phyloP scores from a whole-genome alignment of 768 basidiomycete species.

The Pisolithus orientalis region DNA sequence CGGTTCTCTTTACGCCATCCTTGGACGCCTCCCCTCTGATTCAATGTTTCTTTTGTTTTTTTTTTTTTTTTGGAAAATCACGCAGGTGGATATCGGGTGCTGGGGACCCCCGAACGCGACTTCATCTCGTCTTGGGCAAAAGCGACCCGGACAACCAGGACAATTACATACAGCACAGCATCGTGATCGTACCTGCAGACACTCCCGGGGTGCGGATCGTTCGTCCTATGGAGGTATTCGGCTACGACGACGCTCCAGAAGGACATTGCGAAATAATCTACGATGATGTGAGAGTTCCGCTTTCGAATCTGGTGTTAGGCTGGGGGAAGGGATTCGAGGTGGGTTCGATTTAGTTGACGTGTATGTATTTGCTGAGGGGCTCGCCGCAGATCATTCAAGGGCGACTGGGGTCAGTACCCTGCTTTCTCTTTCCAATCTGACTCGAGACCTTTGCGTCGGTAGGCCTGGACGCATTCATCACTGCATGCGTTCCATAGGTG shows the following conservation, averaged over 20 bases:
- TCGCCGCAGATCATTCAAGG: slow-evolving; percentile 80
- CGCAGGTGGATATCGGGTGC: slow-evolving; percentile 95
- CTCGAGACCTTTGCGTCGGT: slow-evolving; percentile 2
- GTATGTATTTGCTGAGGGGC: not conserved
- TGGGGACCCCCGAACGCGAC: slow-evolving; percentile 80
- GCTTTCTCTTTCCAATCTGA: not conserved
- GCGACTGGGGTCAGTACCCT: slow-evolving; percentile 67
- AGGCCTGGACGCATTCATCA: slow-evolving; percentile 96
- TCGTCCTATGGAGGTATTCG: slow-evolving; percentile 91
- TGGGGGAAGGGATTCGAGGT: slow-evolving; percentile 97
- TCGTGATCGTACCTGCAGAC: slow-evolving; percentile 90
- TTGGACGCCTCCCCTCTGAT: slow-evolving; percentile 1
- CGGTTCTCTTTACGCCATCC: not conserved
- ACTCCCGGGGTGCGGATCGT: slow-evolving; percentile 82
- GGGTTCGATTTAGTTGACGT: slow-evolving; percentile 1
- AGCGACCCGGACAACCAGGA: slow-evolving; percentile 81
- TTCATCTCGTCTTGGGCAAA: slow-evolving; percentile 95
- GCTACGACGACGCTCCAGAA: slow-evolving; percentile 93
- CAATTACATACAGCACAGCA: slow-evolving; percentile 80
- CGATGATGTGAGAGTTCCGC: slow-evolving; percentile 86
- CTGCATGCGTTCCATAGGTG: slow-evolving; percentile 96
- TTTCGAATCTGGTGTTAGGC: slow-evolving; percentile 77
- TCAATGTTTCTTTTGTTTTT: not conserved
- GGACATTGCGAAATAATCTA: slow-evolving; percentile 96
- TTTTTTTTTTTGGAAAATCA: not conserved